Percentiles rank a stretch among this genome's conserved stretches.
These are phyloP conservation scores for Aspergillus clavatus DNA, from an alignment of 2,329 filamentous ascomycete genomes.

Conservation along the genomic window DNA sequence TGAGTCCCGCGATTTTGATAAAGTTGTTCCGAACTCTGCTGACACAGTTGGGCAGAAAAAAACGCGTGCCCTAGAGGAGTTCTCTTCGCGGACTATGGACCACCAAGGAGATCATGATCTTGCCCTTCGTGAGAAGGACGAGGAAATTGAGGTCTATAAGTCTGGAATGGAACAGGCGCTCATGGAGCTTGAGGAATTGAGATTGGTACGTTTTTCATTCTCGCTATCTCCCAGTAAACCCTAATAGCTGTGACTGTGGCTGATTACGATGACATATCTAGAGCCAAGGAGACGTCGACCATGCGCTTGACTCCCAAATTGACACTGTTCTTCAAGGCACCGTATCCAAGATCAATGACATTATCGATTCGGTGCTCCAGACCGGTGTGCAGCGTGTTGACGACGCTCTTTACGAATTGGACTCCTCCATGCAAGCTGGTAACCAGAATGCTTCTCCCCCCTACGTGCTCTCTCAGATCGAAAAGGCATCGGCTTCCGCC, in stretches of 20 bases:
- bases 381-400: conserved; percentile 90
- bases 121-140: conserved; percentile 86
- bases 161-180: conserved; percentile 95
- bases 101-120: conserved; percentile 81
- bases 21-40: conserved; percentile 1
- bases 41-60: conserved; percentile 59
- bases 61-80: conserved; percentile 78
- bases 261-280: conserved; percentile 20
- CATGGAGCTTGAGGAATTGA: conserved; percentile 85
- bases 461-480: conserved; percentile 92
- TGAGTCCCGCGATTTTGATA: conserved; percentile 20
- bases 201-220: conserved; percentile 42
- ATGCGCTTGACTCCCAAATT: conserved; percentile 81
- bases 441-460: conserved; percentile 96
- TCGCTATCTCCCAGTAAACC: neutral
- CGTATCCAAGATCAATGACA: conserved; percentile 89
- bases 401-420: conserved; percentile 92
- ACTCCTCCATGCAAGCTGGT: conserved; percentile 96
- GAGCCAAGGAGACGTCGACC: conserved; percentile 69
- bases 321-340: conserved; percentile 83
- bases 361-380: conserved; percentile 94
- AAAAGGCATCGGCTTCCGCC: conserved; percentile 88
- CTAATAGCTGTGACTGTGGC: too few relatives aligned
- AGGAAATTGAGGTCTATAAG: conserved; percentile 97
- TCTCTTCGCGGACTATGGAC: conserved; percentile 71